Percentiles rank a stretch among this genome's conserved stretches.
These are phyloP conservation scores for Turnera subulata DNA, from an alignment of 345 rosid species.

Conservation along the genomic window DNA sequence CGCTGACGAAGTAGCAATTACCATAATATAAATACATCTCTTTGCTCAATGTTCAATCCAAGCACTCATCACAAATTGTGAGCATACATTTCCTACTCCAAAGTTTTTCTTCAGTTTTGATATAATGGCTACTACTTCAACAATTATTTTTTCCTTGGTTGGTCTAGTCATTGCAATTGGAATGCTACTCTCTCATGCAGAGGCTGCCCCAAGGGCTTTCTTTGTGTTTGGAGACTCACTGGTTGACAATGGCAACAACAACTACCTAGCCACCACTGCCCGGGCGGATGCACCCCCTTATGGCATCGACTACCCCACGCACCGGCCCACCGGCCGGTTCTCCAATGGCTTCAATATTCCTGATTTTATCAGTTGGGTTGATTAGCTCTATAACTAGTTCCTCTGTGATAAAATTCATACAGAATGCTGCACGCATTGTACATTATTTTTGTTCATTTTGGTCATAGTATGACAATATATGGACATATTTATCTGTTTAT, in stretches of 20 bases:
- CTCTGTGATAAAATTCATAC: too few relatives aligned
- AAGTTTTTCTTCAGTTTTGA: neutral
- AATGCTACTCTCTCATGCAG: neutral
- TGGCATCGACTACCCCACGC: constrained; percentile 24
- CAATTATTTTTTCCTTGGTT: neutral
- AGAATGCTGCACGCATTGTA: neutral
- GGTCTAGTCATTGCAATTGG: constrained; percentile 2
- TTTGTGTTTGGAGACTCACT: constrained; percentile 29
- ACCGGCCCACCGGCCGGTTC: constrained; percentile 25
- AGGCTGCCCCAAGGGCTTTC: constrained; percentile 18
- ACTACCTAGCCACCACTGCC: constrained; percentile 17
- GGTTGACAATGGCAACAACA: constrained; percentile 26
- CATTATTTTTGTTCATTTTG: neutral
- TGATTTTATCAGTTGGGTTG: constrained; percentile 16
- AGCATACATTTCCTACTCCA: neutral
- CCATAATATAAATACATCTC: constrained; percentile 1
- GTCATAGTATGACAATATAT: neutral
- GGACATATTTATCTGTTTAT: neutral
- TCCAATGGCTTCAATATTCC: constrained; percentile 23
- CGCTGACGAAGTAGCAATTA: neutral
- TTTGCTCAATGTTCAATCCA: neutral
- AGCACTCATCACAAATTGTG: neutral
- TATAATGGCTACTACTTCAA: constrained; percentile 5
- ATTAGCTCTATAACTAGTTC: neutral
- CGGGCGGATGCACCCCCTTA: constrained; percentile 21